These are phyloP conservation scores for Dunaliella primolecta DNA, from an alignment of 139 green algal species.

Conservation along the genomic window DNA sequence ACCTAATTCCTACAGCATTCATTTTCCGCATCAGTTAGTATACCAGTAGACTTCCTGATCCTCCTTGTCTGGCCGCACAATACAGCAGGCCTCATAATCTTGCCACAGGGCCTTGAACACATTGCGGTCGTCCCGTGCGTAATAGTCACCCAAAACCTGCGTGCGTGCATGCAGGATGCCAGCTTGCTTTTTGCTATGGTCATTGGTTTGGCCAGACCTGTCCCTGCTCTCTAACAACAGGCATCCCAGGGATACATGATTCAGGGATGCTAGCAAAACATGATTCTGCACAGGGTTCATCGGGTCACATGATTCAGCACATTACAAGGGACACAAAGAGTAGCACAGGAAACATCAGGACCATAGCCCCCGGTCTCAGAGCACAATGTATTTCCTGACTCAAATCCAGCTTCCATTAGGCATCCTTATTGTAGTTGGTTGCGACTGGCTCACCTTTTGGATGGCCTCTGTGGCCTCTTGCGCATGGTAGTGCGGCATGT, in stretches of 20 bases:
- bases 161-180: neutral
- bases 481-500: slow-evolving; percentile 92
- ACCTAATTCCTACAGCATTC: too few relatives aligned
- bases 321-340: too few relatives aligned
- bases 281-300: neutral
- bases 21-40: neutral
- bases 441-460: slow-evolving; percentile 47
- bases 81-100: slow-evolving; percentile 47
- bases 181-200: too few relatives aligned
- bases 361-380: too few relatives aligned
- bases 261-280: neutral
- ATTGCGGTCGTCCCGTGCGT: slow-evolving; percentile 63
- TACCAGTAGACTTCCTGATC: slow-evolving; percentile 58
- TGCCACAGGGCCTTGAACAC: slow-evolving; percentile 68
- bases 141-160: slow-evolving; percentile 73
- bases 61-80: slow-evolving; percentile 53
- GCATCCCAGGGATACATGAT: neutral
- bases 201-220: neutral
- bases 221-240: neutral
- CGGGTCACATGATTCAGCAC: too few relatives aligned
- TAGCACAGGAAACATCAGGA: too few relatives aligned
- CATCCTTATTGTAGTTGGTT: too few relatives aligned
- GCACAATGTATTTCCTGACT: too few relatives aligned
- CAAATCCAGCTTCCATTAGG: too few relatives aligned
- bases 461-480: slow-evolving; percentile 78